phyloP scores from a whole-genome alignment of 768 basidiomycete genomes.

The Fibroporia radiculosa region DNA sequence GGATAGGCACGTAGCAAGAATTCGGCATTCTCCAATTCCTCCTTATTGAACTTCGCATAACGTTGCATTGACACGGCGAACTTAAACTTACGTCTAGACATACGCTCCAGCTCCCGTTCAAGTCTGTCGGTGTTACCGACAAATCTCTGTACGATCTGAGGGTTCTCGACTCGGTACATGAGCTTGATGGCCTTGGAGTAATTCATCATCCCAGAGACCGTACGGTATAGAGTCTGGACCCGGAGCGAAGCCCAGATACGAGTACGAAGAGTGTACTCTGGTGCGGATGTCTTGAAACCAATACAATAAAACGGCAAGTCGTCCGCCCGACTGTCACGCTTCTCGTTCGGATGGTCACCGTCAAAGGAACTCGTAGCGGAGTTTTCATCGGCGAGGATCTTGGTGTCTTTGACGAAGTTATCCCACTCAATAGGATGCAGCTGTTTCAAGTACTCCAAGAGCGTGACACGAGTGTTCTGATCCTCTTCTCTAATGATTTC shows the following conservation, averaged over 20 bases:
- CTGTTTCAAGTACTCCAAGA: constrained; percentile 97
- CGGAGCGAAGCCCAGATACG: constrained; percentile 99
- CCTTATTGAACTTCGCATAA: constrained; percentile 98
- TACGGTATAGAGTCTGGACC: constrained; percentile 96
- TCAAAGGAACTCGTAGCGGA: constrained; percentile 36
- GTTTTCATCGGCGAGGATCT: constrained; percentile 93
- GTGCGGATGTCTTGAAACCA: constrained; percentile 98
- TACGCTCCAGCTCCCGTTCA: constrained; percentile 92
- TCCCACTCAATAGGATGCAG: constrained; percentile 99
- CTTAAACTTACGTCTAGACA: constrained; percentile 98
- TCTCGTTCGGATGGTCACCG: constrained; percentile 56
- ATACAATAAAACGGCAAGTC: constrained; percentile 99
- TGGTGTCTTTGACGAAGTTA: constrained; percentile 99
- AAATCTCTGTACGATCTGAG: constrained; percentile 92
- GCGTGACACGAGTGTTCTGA: constrained; percentile 90
- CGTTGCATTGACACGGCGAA: constrained; percentile 98
- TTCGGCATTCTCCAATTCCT: constrained; percentile 97
- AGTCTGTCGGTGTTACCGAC: constrained; percentile 95
- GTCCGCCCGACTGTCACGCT: constrained; percentile 60
- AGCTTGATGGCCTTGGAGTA: constrained; percentile 99
- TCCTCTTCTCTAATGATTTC: constrained; percentile 99
- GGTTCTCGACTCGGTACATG: constrained; percentile 97
- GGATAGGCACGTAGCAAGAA: constrained; percentile 97
- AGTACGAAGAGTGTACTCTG: constrained; percentile 96
- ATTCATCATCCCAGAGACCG: constrained; percentile 99